Evolutionary conservation across 2,329 filamentous ascomycete genomes (phyloP).

Genomic region (Plenodomus biglobosus): DNA sequence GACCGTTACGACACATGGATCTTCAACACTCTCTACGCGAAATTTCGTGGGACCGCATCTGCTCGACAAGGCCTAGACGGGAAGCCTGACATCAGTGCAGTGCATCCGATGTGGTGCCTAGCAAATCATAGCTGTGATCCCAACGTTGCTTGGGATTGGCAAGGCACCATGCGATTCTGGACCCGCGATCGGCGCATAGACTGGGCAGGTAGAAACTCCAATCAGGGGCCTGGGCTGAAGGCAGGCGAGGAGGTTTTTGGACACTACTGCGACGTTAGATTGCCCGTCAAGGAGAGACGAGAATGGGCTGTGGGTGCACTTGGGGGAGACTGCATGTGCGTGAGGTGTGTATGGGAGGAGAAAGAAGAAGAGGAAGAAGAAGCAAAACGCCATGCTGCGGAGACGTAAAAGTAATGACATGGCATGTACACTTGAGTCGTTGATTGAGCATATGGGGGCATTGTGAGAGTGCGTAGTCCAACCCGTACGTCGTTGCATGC

Average conservation of each 20-base stretch:
- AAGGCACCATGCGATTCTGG: constrained; percentile 72
- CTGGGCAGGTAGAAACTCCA: constrained; percentile 44
- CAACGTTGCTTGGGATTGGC: constrained; percentile 94
- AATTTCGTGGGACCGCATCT: constrained; percentile 87
- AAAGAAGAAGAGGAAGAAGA: too few relatives aligned
- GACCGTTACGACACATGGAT: constrained; percentile 73
- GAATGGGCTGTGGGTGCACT: constrained; percentile 88
- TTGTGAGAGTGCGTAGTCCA: too few relatives aligned
- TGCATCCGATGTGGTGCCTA: constrained; percentile 94
- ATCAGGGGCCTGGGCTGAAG: constrained; percentile 61
- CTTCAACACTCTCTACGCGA: constrained; percentile 87
- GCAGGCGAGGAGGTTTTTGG: constrained; percentile 84
- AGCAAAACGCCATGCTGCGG: too few relatives aligned
- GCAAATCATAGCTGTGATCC: constrained; percentile 96
- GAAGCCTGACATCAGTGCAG: constrained; percentile 85
- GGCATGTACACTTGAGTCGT: neutral
- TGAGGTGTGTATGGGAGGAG: constrained; percentile 74
- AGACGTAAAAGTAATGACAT: neutral
- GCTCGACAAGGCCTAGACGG: constrained; percentile 72
- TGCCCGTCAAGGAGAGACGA: constrained; percentile 76
- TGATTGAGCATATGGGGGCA: too few relatives aligned
- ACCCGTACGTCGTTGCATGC: too few relatives aligned
- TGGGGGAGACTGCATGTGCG: constrained; percentile 86
- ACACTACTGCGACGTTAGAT: constrained; percentile 86
- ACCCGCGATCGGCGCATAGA: constrained; percentile 61